Percentiles rank a stretch among this genome's conserved stretches.
Evolutionary conservation across 2,329 filamentous ascomycete species (phyloP).

Genomic region (Aureobasidium sp.): DNA sequence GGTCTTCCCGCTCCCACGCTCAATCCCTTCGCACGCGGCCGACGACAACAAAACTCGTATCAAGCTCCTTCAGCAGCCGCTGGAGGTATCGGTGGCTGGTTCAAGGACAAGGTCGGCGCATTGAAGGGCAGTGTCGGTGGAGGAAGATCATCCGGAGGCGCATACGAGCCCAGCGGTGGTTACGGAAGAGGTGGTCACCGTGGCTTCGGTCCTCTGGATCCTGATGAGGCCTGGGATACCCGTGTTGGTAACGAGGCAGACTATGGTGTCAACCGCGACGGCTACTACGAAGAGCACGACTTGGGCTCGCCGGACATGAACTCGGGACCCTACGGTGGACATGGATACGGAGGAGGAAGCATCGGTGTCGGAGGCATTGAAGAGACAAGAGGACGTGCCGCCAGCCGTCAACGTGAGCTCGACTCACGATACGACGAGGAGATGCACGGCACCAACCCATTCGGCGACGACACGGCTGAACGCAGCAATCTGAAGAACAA

Average conservation of each 20-base stretch:
- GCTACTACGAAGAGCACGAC: slow-evolving; percentile 72
- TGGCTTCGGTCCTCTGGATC: slow-evolving; percentile 62
- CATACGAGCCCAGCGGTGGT: slow-evolving; percentile 28
- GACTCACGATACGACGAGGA: slow-evolving; percentile 38
- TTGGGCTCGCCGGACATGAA: slow-evolving; percentile 46
- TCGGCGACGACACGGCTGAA: slow-evolving; percentile 56
- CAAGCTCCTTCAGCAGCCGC: slow-evolving; percentile 47
- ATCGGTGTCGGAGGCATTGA: slow-evolving; percentile 18
- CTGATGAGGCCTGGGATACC: slow-evolving; percentile 79
- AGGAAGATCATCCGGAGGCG: slow-evolving; percentile 52
- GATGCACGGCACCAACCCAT: slow-evolving; percentile 51
- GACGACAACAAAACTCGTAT: slow-evolving; percentile 23
- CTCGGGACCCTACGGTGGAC: slow-evolving; percentile 30
- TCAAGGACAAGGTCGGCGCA: slow-evolving; percentile 55
- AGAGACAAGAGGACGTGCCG: slow-evolving; percentile 35
- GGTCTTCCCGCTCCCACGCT: slow-evolving; percentile 65
- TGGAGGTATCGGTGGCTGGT: slow-evolving; percentile 61
- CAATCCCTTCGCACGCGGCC: slow-evolving; percentile 54
- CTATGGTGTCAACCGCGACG: slow-evolving; percentile 26
- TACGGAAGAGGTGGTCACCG: slow-evolving; percentile 32
- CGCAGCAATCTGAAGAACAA: slow-evolving; percentile 59
- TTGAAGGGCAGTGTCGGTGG: slow-evolving; percentile 47
- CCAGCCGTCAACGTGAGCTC: slow-evolving; percentile 40
- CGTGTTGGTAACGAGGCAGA: slow-evolving; percentile 67
- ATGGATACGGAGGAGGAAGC: slow-evolving; percentile 27